Percentiles rank a stretch among this genome's conserved stretches.
Conservation (phyloP, 1,284 basidiomycete species). For the Tranzscheliella williamsii region DNA sequence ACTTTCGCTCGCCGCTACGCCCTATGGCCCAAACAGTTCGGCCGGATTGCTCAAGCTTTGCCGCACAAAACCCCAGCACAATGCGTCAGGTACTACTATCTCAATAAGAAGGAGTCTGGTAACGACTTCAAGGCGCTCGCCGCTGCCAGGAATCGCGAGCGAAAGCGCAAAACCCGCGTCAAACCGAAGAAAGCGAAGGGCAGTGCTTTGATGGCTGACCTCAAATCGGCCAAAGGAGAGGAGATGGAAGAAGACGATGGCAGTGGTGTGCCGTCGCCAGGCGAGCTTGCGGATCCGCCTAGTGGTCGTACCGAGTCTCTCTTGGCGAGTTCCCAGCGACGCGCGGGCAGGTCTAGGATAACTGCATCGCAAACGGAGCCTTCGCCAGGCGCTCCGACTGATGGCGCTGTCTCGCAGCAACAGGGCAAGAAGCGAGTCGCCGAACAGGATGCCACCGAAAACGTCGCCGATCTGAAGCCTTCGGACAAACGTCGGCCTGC, state of each 20-base stretch:
- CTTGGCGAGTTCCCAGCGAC: too few relatives aligned
- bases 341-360: not conserved
- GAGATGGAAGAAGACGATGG: conserved; percentile 57
- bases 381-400: not conserved
- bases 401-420: not conserved
- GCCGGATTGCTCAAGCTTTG: conserved; percentile 76
- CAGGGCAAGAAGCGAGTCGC: conserved; percentile 20
- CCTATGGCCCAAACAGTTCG: conserved; percentile 89
- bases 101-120: conserved; percentile 77
- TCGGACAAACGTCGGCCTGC: conserved; percentile 18
- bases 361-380: conserved; percentile 1
- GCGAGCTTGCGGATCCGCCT: conserved; percentile 18
- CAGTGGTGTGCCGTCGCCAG: conserved; percentile 16
- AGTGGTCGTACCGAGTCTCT: not conserved
- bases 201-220: conserved; percentile 59
- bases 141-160: conserved; percentile 52
- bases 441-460: conserved; percentile 8
- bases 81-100: conserved; percentile 91
- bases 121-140: conserved; percentile 57
- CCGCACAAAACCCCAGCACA: conserved; percentile 84
- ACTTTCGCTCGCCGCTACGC: conserved; percentile 82
- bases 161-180: conserved; percentile 53
- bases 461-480: conserved; percentile 2
- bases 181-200: conserved; percentile 60
- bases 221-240: conserved; percentile 56